These are phyloP conservation scores for Debaryomyces castellii DNA, from an alignment of 805 yeast genomes.

Conservation along the genomic window DNA sequence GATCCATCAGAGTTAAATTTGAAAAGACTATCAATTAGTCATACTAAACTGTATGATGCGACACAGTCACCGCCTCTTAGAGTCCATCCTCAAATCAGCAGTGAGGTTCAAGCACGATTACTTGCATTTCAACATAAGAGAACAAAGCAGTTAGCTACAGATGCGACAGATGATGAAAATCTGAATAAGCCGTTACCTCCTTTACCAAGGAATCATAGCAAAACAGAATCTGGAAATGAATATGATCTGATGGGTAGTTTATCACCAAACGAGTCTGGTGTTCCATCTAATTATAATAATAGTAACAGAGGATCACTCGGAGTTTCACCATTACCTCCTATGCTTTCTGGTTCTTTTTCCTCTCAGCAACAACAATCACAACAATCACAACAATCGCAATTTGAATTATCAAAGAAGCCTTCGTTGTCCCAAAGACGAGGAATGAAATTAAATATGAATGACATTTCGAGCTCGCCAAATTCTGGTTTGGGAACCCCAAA, in stretches of 20 bases:
- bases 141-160: slow-evolving; percentile 18
- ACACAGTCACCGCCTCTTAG: slow-evolving; percentile 12
- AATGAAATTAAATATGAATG: slow-evolving; percentile 47
- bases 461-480: slow-evolving; percentile 21
- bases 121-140: slow-evolving; percentile 86
- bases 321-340: neutral
- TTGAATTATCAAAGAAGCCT: slow-evolving; percentile 32
- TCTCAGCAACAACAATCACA: neutral
- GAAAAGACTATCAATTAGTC: neutral
- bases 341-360: neutral
- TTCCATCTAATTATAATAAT: neutral
- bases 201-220: slow-evolving; percentile 13
- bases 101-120: slow-evolving; percentile 83
- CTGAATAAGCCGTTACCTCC: slow-evolving; percentile 26
- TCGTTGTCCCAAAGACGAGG: slow-evolving; percentile 57
- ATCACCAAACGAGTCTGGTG: neutral
- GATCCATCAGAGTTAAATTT: neutral
- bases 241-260: neutral
- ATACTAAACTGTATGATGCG: slow-evolving; percentile 1
- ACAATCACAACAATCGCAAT: slow-evolving; percentile 2
- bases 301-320: neutral
- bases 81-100: slow-evolving; percentile 40
- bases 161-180: neutral
- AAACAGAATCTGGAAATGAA: neutral
- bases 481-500: slow-evolving; percentile 14